These are phyloP conservation scores for Hanseniaspora clermontiae DNA, from an alignment of 805 yeast species.

Conservation along the genomic window DNA sequence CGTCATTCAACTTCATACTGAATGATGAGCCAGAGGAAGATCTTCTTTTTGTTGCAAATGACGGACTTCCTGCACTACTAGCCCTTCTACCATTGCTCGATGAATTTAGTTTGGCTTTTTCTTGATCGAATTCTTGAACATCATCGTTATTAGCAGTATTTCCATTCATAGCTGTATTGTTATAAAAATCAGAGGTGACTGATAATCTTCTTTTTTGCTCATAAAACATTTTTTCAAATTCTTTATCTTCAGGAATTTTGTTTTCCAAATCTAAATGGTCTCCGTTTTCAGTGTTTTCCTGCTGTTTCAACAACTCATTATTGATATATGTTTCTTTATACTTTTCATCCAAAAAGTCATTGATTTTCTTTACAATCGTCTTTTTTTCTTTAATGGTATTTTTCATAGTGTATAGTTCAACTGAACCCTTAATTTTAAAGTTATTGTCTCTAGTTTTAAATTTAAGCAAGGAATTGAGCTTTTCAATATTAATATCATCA, in stretches of 20 bases:
- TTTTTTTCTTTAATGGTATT: constrained; percentile 84
- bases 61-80: constrained; percentile 11
- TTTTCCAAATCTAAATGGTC: constrained; percentile 11
- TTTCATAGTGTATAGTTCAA: constrained; percentile 89
- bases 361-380: constrained; percentile 71
- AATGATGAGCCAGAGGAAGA: constrained; percentile 5
- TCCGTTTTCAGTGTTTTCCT: constrained; percentile 13
- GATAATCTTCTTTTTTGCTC: constrained; percentile 33
- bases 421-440: constrained; percentile 69
- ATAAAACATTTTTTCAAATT: constrained; percentile 22
- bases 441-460: constrained; percentile 52
- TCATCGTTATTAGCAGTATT: neutral
- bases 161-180: constrained; percentile 16
- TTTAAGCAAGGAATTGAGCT: constrained; percentile 72
- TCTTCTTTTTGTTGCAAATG: neutral
- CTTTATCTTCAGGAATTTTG: constrained; percentile 11
- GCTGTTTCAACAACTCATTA: constrained; percentile 21
- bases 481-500: constrained; percentile 85
- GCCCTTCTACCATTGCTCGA: constrained; percentile 10
- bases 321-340: constrained; percentile 26
- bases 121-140: neutral
- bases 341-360: constrained; percentile 33
- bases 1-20: constrained; percentile 24
- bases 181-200: constrained; percentile 22
- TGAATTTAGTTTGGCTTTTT: constrained; percentile 3